These are phyloP conservation scores for Umbelopsis ramanniana DNA, from an alignment of 192 early-diverging fungal genomes.

Conservation along the genomic window DNA sequence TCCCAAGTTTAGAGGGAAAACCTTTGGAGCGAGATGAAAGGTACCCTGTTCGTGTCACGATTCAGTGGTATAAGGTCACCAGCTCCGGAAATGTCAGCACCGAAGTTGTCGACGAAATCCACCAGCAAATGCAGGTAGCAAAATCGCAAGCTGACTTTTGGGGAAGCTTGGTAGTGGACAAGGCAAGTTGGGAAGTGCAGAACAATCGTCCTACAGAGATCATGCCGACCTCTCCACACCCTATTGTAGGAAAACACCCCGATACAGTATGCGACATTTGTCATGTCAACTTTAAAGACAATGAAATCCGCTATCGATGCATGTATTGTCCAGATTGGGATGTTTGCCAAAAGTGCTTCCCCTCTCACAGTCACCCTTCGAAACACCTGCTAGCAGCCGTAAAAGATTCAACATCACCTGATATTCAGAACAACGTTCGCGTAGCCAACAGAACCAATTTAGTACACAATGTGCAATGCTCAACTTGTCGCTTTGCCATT, in stretches of 20 bases:
- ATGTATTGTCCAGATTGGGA: slow-evolving; percentile 15
- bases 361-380: neutral
- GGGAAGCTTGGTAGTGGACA: slow-evolving; percentile 9
- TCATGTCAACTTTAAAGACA: neutral
- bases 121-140: neutral
- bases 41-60: slow-evolving; percentile 2
- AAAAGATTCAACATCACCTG: neutral
- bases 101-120: neutral
- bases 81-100: neutral
- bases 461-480: neutral
- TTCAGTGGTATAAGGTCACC: slow-evolving; percentile 17
- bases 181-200: neutral
- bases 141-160: slow-evolving; percentile 8
- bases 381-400: neutral
- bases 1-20: neutral
- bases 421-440: neutral
- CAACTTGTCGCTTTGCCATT: neutral
- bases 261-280: neutral
- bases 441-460: neutral
- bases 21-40: neutral
- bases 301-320: neutral
- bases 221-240: too few species aligned
- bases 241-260: neutral
- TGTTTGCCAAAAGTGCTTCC: neutral
- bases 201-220: neutral